Base-by-base conservation (phyloP, 495 filamentous ascomycete genomes). In the Tuber umbilicatum region DNA sequence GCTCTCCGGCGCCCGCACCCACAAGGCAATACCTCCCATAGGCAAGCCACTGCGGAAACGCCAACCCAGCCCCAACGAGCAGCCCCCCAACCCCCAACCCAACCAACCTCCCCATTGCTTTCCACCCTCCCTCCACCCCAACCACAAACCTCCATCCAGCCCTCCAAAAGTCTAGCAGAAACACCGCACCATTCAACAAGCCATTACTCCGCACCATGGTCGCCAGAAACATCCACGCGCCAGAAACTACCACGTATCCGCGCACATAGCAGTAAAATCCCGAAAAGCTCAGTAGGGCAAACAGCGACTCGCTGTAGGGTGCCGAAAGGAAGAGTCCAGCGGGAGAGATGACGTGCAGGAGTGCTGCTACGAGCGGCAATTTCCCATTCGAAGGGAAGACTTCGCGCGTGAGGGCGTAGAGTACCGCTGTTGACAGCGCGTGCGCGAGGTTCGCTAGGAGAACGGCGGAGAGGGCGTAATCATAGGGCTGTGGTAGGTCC, bases 281-380 rank as follows among this genome's bases (percentile, higher is more conserved):
- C 3, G 84, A 69, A 75, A 98, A 92, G 69, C 90, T 91, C 41
- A 97, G 84, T 12, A 95, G 85, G 1, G 94, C 89, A 81, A 93
- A 97, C 1, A 91, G 81, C 69, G 91, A 89, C 84, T 99, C 96
- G 35, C 88, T 87, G 79, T 93, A 95, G 0, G 96, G 95, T 1
- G 94, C 92, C 0, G 91, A 93, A 40, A 99, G 88, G 81, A 98
- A 97, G 2, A 97, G 83, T 16, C 94, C 94, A 12, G 92, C 95
- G 0, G 96, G 95, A 5, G 89, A 92, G 37, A 98, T 79, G 64
- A 97, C 88, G 82, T 97, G 92, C 45, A 98, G 85, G 17, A 87
- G 81, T 9, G 92, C 89, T 2, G 77, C 70, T 35, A 79, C 16
- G 68, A 78, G 50, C 5, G 77, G 72, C 19, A 70, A 19, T 69